Base-by-base conservation (phyloP, 352 stramenopile species). In the Pythium monospermum region DNA sequence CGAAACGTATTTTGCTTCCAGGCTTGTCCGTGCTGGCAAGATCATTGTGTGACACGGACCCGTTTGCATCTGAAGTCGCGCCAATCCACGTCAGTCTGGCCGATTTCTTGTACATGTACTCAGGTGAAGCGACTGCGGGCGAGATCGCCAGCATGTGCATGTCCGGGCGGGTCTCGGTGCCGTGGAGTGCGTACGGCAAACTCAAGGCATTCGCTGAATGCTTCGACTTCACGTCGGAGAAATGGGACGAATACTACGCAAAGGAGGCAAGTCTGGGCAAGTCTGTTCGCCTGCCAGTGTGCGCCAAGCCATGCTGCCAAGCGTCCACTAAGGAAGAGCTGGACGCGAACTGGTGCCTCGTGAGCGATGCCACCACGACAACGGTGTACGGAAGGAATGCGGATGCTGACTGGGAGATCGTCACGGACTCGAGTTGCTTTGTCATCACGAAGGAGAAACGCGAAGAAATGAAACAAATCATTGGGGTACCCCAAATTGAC, bases 71-170 rank as follows among this genome's bases (percentile, higher is more conserved):
- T 1, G 72, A 87, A n/a, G 72, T 77, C n/a, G 78, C 76, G 11
- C 69, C 84, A 4, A 77, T 93, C 35, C 64, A 80, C 53, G 72
- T 93, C 40, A 89, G 73, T 51, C 63, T 93, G 1, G 72, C 73
- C 2, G 82, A 93, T 45, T 93, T 93, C 44, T 59, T 93, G 38
- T 90, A 83, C 69, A 93, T 93, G 82, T 93, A 93, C 66, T 89
- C 79, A 30, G 82, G 82, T 37, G 75, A 91, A 25, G 76, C 80
- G 4, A 86, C 75, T 1, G 75, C 82, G 1, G 69, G 71, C 18
- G 82, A 93, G 58, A 93, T 93, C 36, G 82, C 82, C 0, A 70
- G 79, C 12, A 88, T 93, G 73, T 82, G 80, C 62, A 88, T 93
- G 75, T 91, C 82, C 10, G 82, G 82, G 23, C 80, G 80, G n/a